Evolutionary conservation across 805 yeast genomes (phyloP).

Genomic region (Kodamaea lidongshanica): DNA sequence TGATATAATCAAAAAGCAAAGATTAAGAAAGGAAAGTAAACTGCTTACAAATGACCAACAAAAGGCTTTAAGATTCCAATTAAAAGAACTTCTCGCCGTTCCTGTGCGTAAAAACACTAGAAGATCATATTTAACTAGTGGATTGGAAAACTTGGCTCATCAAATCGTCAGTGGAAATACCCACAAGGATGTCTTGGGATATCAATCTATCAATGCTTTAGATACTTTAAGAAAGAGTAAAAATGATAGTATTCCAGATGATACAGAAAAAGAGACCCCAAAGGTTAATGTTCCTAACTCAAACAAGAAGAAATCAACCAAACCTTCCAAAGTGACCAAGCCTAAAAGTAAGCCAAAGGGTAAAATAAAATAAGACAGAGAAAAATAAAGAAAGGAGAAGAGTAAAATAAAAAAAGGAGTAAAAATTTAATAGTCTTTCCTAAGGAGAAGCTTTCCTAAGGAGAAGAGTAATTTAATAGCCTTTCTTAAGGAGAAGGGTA

Average conservation of each 20-base stretch:
- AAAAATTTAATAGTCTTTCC: too few relatives aligned
- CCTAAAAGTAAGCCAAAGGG: slow-evolving; percentile 1
- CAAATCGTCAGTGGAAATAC: slow-evolving; percentile 55
- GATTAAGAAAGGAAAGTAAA: slow-evolving; percentile 42
- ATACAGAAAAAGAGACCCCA: slow-evolving; percentile 1
- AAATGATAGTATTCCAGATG: slow-evolving; percentile 3
- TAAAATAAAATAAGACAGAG: slow-evolving; percentile 10
- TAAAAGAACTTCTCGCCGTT: slow-evolving; percentile 44
- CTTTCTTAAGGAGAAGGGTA: too few relatives aligned
- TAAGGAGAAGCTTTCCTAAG: too few relatives aligned
- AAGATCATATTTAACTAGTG: slow-evolving; percentile 74
- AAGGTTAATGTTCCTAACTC: too few relatives aligned
- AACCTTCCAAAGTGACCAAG: neutral
- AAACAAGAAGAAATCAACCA: slow-evolving; percentile 1
- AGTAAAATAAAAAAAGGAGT: neutral
- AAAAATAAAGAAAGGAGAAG: slow-evolving; percentile 7
- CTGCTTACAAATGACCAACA: slow-evolving; percentile 44
- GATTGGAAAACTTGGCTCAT: slow-evolving; percentile 71
- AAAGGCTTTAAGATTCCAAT: slow-evolving; percentile 42
- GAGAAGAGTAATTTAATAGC: too few relatives aligned
- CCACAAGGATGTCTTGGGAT: slow-evolving; percentile 66
- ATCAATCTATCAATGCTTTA: slow-evolving; percentile 60
- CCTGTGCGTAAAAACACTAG: slow-evolving; percentile 61
- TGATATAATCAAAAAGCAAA: slow-evolving; percentile 57
- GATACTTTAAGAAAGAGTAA: slow-evolving; percentile 39